Evolutionary conservation across 1,139 yeast species (phyloP).

Genomic region (Yamadazyma atlantica): DNA sequence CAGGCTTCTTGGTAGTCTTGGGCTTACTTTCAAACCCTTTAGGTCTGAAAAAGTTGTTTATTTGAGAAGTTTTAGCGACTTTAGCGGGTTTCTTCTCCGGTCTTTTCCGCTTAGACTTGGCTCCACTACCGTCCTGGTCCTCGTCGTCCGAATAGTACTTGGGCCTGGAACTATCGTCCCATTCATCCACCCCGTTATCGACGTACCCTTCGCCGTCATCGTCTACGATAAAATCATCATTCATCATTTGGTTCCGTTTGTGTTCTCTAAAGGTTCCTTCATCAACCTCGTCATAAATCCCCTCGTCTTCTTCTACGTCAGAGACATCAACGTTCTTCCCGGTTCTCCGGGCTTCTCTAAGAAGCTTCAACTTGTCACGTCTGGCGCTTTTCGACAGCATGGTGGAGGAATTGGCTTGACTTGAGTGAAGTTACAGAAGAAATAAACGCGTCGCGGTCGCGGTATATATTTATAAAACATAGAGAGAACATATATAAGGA

Average conservation of each 20-base stretch:
- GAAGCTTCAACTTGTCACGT: slow-evolving; percentile 38
- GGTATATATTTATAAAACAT: no score
- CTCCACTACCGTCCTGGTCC: slow-evolving; percentile 26
- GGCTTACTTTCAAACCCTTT: slow-evolving; percentile 17
- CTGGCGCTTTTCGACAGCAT: slow-evolving; percentile 16
- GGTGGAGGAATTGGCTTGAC: no score
- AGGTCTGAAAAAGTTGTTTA: slow-evolving; percentile 55
- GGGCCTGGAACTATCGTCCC: slow-evolving; percentile 61
- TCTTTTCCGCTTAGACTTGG: slow-evolving; percentile 29
- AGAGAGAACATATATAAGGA: no score
- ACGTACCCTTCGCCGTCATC: slow-evolving; percentile 90
- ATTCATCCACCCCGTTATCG: slow-evolving; percentile 88
- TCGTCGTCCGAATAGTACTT: slow-evolving; percentile 58
- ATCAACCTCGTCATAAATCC: slow-evolving; percentile 82
- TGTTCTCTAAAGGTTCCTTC: slow-evolving; percentile 75
- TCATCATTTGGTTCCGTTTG: slow-evolving; percentile 75
- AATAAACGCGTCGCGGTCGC: slow-evolving; percentile 6
- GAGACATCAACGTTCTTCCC: slow-evolving; percentile 27
- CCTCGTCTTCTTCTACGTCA: slow-evolving; percentile 34
- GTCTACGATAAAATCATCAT: slow-evolving; percentile 92
- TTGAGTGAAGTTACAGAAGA: no score
- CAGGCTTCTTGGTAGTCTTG: slow-evolving; percentile 24
- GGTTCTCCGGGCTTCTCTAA: slow-evolving; percentile 39
- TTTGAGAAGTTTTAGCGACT: slow-evolving; percentile 49
- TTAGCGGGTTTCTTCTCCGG: slow-evolving; percentile 38